A percentile compares a stretch with the other conserved stretches of the same genome.
Evolutionary conservation across 2,329 filamentous ascomycete species (phyloP).

Genomic region (Pseudogymnoascus verrucosus): DNA sequence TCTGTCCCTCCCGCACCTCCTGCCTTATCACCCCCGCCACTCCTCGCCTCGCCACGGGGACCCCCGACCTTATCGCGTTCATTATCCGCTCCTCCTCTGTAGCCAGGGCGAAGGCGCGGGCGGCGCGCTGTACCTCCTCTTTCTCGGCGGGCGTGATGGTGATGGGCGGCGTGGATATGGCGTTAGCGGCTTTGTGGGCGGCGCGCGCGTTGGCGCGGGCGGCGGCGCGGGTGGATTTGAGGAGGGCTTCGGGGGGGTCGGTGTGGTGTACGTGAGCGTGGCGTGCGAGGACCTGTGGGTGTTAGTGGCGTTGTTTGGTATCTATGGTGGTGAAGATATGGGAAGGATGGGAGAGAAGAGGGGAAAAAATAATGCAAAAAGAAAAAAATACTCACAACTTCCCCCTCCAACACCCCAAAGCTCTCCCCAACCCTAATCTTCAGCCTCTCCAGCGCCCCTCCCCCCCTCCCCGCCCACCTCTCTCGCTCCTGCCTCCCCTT

Average conservation of each 20-base stretch:
- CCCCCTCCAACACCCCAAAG: not conserved
- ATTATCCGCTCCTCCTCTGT: not conserved
- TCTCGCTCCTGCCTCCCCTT: not conserved
- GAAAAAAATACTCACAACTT: not conserved
- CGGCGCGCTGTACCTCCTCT: not conserved
- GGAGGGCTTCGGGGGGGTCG: not conserved
- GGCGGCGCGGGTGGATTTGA: not conserved
- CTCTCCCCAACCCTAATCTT: not conserved
- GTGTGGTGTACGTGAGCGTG: not conserved
- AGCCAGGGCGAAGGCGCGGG: not conserved
- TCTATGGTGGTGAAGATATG: not conserved
- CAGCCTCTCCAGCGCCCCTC: not conserved
- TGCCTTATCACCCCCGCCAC: too few species aligned
- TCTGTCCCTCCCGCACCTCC: too few species aligned
- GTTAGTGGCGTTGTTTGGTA: not conserved
- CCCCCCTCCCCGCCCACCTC: not conserved
- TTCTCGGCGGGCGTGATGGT: not conserved
- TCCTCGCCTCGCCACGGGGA: too few species aligned
- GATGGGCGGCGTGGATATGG: not conserved
- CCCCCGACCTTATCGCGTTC: too few species aligned
- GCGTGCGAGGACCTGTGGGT: not conserved
- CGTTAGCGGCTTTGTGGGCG: not conserved
- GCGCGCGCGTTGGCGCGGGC: not conserved
- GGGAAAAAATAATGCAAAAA: not conserved
- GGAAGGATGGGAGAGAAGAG: not conserved